Evolutionary conservation across 2,329 filamentous ascomycete species (phyloP), one percentile per base, ranked within the genome.

Genomic region (Paramyrothecium roridum): DNA sequence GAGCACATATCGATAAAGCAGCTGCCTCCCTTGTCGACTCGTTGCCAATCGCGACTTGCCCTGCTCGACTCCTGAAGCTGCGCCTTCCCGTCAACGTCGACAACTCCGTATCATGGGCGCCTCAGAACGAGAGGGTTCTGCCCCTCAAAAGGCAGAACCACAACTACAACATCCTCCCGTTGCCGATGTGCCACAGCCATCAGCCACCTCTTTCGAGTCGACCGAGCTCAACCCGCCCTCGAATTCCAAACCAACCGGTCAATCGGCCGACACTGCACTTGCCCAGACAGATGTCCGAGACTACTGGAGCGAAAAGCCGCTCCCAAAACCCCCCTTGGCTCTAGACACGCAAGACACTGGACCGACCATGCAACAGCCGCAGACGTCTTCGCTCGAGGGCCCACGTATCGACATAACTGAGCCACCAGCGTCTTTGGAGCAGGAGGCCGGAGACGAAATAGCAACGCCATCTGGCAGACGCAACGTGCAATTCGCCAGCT

Each of bases 401-500:
- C 50, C 34, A 21, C 34, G n/a, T 19, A 43, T 43, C 37, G 37
- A 43, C n/a, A 43, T 43, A 17, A 43, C 37, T 6, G 37, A 43
- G n/a, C 37, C 37, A 19, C 37, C 37, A 4, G 37, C 13, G 16
- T 13, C 37, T 4, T 19, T 13, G 13, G 37, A 13, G 16, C 37
- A 43, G 6, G 13, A 43, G 16, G 37, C 13, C 12, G n/a, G 37
- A 16, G n/a, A 43, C 16, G 37, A 43, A 13, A 13, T 43, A 19
- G 37, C 37, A 8, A 43, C 37, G 16, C 37, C 57, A 19, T 54
- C 61, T 49, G 65, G 61, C 10, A 65, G 68, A 45, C 82, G 83
- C 54, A 93, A 88, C 67, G 90, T 96, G 3, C 90, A 95, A 63
- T 95, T 96, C 67, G 84, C 82, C 2, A 80, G 84, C 30, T 75